These are phyloP conservation scores for Diaporthe amygdali DNA, from an alignment of 2,329 filamentous ascomycete genomes.

Conservation along the genomic window DNA sequence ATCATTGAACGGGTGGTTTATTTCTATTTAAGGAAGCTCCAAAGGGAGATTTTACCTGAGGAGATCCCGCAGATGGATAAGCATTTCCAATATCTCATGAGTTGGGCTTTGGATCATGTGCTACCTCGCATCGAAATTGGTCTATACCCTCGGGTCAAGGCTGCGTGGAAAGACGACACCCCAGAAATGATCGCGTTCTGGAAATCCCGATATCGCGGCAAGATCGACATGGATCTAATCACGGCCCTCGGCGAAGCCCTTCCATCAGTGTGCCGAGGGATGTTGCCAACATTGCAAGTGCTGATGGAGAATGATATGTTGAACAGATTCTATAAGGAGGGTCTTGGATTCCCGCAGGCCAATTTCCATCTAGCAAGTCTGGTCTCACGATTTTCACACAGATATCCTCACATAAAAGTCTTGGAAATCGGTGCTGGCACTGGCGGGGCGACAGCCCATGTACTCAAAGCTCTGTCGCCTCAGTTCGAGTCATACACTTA, in stretches of 20 bases:
- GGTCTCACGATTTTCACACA: too few species aligned
- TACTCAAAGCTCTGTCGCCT: conserved; percentile 23
- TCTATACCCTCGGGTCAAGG: background rate
- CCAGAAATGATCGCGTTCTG: background rate
- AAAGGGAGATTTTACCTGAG: background rate
- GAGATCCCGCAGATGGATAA: background rate
- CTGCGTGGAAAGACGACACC: background rate
- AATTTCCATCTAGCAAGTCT: too few species aligned
- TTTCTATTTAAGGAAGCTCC: background rate
- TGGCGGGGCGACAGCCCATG: background rate
- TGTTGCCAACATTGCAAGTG: too few species aligned
- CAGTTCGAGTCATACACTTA: conserved; percentile 41
- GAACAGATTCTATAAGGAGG: conserved; percentile 32
- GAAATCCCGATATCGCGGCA: too few species aligned
- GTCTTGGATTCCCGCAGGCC: too few species aligned
- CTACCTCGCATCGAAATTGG: background rate
- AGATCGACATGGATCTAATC: conserved; percentile 31
- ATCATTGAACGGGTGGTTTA: background rate
- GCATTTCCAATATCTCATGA: conserved; percentile 2
- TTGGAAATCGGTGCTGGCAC: conserved; percentile 12
- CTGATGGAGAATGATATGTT: conserved; percentile 37
- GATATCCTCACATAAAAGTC: background rate
- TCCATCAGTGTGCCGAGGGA: too few species aligned
- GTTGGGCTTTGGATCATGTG: background rate
- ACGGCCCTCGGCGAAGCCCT: too few species aligned